Conservation (phyloP, 805 yeast genomes). For the Yamadazyma takamatsuzukensis region DNA sequence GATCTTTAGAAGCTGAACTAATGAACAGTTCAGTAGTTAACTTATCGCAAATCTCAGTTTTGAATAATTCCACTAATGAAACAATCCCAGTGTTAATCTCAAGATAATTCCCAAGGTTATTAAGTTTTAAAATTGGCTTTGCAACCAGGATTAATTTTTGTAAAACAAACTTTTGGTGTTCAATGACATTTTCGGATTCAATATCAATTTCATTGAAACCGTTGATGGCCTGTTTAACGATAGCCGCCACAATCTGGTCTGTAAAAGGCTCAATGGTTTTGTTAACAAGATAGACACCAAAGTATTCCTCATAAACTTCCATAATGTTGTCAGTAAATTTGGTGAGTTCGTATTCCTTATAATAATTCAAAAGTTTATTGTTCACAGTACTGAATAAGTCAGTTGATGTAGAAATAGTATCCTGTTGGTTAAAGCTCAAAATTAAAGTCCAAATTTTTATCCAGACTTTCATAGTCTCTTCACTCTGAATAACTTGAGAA, state of each 20-base stretch:
- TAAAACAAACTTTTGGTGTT: neutral
- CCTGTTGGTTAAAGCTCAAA: too few relatives aligned
- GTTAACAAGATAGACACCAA: too few relatives aligned
- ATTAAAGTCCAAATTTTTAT: conserved; percentile 4
- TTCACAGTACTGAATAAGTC: too few relatives aligned
- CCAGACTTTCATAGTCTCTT: neutral
- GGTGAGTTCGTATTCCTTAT: too few relatives aligned
- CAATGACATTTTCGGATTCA: neutral
- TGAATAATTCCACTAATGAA: conserved; percentile 9
- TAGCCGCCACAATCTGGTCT: too few relatives aligned
- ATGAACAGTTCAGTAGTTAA: conserved; percentile 18
- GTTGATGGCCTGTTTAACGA: neutral
- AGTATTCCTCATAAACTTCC: neutral
- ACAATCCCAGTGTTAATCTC: conserved; percentile 2
- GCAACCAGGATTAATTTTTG: neutral
- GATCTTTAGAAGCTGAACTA: conserved; percentile 19
- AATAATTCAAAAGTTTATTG: too few relatives aligned
- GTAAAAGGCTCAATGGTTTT: too few relatives aligned
- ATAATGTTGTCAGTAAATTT: too few relatives aligned
- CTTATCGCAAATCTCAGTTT: conserved; percentile 17
- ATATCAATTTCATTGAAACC: neutral
- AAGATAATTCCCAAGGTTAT: neutral
- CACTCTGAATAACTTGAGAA: neutral
- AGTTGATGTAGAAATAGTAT: too few relatives aligned
- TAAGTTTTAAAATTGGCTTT: neutral